Base-by-base conservation (phyloP, 306 rosid species). In the Phaseolus lunatus region DNA sequence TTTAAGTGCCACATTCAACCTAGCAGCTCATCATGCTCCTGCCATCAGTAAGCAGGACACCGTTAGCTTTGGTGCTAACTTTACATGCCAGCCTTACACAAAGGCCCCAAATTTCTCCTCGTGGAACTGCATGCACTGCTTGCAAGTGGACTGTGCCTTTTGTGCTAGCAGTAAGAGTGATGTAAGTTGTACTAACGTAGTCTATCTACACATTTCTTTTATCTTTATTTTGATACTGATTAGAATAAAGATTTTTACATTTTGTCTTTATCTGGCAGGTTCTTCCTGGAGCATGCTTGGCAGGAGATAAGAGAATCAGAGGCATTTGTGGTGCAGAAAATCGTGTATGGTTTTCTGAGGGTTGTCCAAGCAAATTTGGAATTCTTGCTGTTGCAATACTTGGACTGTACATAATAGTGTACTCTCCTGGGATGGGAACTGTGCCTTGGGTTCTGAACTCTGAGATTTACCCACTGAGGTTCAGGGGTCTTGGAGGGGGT, bases 401-500 rank as follows among this genome's bases (percentile, higher is more conserved):
- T 5, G 98, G 90, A 65, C 13, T 89, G 22, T 93, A 93, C 75
- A 91, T 93, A 43, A 63, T 93, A 8, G 53, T 70, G 1, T 93
- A 91, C 66, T 83, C 98, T 2, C 98, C 98, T 0, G 98, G 97
- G 35, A 88, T 93, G 93, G 98, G 96, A 75, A 84, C 88, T 0
- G 88, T 86, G 5, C 98, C 98, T 0, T 93, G 97, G 98, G 84
- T 93, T 77, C 85, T 93, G 58, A 93, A 91, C 85, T 86, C 96
- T 0, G 98, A 93, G 87, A 89, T 93, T 27, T 93, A 91, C 59
- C 98, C 98, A 1, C 35, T 88, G 70, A 91, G 85, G 62, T 89
- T 82, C 85, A 84, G 95, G 83, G 97, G 97, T 0, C 22, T 85
- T 7, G 90, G 94, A 24, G 98, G 98, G 67, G 93, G 98, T 15